phyloP scores from a whole-genome alignment of 192 early-diverging fungal species.

The Backusella westeae region DNA sequence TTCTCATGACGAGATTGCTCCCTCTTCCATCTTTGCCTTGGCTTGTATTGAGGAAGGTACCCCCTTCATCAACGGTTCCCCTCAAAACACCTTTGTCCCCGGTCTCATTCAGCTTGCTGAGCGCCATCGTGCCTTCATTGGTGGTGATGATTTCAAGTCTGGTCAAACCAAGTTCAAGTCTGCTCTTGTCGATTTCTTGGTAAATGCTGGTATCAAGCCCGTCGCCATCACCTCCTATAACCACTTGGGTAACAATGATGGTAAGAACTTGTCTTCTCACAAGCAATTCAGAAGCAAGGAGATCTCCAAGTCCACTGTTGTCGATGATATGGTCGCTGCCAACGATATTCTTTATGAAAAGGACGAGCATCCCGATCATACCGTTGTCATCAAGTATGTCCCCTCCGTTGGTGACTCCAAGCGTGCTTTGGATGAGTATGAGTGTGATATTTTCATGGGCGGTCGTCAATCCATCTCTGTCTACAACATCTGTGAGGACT shows the following conservation, averaged over 20 bases:
- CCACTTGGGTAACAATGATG: slow-evolving; percentile 99
- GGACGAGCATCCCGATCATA: slow-evolving; percentile 63
- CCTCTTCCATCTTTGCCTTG: slow-evolving; percentile 95
- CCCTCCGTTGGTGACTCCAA: slow-evolving; percentile 96
- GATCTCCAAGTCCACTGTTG: slow-evolving; percentile 98
- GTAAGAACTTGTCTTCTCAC: slow-evolving; percentile 95
- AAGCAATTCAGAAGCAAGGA: slow-evolving; percentile 99
- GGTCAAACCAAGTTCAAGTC: slow-evolving; percentile 99
- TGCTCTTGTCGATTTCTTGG: slow-evolving; percentile 97
- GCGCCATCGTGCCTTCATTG: slow-evolving; percentile 86
- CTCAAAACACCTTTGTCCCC: slow-evolving; percentile 99
- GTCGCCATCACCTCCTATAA: slow-evolving; percentile 95
- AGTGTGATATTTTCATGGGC: slow-evolving; percentile 98
- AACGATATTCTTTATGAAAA: slow-evolving; percentile 91
- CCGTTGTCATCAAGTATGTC: slow-evolving; percentile 98
- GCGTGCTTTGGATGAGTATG: slow-evolving; percentile 98
- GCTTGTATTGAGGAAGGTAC: slow-evolving; percentile 94
- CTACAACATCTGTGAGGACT: slow-evolving; percentile 99
- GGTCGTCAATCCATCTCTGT: slow-evolving; percentile 95
- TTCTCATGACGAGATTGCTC: slow-evolving; percentile 90
- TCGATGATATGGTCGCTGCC: slow-evolving; percentile 98
- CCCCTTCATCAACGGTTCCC: slow-evolving; percentile 98
- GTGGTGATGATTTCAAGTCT: slow-evolving; percentile 99
- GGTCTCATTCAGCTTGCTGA: slow-evolving; percentile 90
- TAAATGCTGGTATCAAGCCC: slow-evolving; percentile 98